These are phyloP conservation scores for Collybiopsis luxurians DNA, from an alignment of 768 basidiomycete species.

Conservation along the genomic window DNA sequence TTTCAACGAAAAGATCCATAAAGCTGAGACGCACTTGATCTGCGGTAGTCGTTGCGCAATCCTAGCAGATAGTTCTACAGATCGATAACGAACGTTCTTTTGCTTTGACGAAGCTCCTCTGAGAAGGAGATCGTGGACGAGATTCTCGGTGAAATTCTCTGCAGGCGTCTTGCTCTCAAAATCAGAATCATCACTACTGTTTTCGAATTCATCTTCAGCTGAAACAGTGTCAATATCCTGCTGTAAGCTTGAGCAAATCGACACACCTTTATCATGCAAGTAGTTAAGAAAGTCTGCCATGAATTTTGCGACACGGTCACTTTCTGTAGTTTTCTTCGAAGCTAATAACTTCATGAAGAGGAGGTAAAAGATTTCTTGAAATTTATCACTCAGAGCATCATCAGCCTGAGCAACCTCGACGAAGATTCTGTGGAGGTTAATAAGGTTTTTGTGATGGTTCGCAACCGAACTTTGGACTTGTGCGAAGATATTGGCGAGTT, in stretches of 20 bases:
- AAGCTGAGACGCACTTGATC: slow-evolving; percentile 64
- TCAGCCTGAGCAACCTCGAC: slow-evolving; percentile 51
- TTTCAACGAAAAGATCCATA: background rate
- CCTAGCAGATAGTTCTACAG: slow-evolving; percentile 71
- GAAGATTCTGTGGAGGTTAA: slow-evolving; percentile 79
- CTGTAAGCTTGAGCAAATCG: background rate
- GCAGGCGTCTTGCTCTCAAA: slow-evolving; percentile 63
- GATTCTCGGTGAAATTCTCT: slow-evolving; percentile 60
- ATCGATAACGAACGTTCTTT: slow-evolving; percentile 81
- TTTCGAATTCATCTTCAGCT: too few relatives aligned
- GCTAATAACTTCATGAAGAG: slow-evolving; percentile 55
- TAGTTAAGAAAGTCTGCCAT: slow-evolving; percentile 74
- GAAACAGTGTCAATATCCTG: too few relatives aligned
- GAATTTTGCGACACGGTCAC: slow-evolving; percentile 81
- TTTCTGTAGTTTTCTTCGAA: slow-evolving; percentile 78
- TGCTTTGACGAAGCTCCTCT: slow-evolving; percentile 83
- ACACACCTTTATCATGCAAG: slow-evolving; percentile 72
- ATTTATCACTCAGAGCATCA: slow-evolving; percentile 73
- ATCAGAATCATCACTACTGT: too few relatives aligned
- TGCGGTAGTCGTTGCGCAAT: slow-evolving; percentile 79
- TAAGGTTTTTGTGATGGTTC: slow-evolving; percentile 88
- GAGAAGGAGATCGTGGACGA: slow-evolving; percentile 68
- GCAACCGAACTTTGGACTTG: slow-evolving; percentile 71
- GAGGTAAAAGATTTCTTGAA: slow-evolving; percentile 62
- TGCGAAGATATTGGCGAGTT: slow-evolving; percentile 69